phyloP scores from a whole-genome alignment of 306 rosid species.

The Vachellia collinsii region DNA sequence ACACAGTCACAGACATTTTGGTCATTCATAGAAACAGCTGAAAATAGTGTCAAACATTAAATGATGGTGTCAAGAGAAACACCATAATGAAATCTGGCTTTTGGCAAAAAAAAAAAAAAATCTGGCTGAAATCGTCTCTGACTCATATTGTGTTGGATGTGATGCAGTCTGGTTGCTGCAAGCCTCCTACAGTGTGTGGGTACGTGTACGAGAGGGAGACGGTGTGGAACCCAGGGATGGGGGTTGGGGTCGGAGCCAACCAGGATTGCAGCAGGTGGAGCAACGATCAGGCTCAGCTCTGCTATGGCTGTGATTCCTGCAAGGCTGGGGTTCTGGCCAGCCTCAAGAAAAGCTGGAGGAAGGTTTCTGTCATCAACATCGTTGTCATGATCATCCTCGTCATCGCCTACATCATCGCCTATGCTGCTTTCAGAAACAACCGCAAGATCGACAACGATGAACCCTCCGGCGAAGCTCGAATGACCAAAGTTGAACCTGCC shows the following conservation, averaged over 20 bases:
- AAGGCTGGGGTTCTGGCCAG: conserved; percentile 73
- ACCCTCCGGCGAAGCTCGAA: conserved; percentile 57
- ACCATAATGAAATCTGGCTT: too few species aligned
- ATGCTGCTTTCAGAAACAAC: conserved; percentile 63
- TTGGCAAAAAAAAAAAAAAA: too few species aligned
- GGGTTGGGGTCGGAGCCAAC: conserved; percentile 35
- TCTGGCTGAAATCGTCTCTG: too few species aligned
- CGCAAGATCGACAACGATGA: conserved; percentile 61
- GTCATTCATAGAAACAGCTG: too few species aligned
- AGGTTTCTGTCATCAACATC: conserved; percentile 72
- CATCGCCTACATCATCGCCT: conserved; percentile 49
- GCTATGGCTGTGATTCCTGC: conserved; percentile 77
- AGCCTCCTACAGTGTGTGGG: conserved; percentile 78
- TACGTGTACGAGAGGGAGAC: conserved; percentile 59
- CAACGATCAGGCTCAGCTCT: conserved; percentile 64
- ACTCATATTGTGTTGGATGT: background rate
- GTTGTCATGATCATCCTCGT: conserved; percentile 50
- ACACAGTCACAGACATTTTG: too few species aligned
- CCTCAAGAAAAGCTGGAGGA: conserved; percentile 75
- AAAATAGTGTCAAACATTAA: background rate
- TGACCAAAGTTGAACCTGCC: conserved; percentile 62
- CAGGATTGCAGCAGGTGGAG: conserved; percentile 67
- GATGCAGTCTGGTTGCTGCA: conserved; percentile 83
- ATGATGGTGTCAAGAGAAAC: background rate
- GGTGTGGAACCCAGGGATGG: conserved; percentile 46